Evolutionary conservation across 345 rosid species (phyloP).

Genomic region (Bruguiera parviflora): DNA sequence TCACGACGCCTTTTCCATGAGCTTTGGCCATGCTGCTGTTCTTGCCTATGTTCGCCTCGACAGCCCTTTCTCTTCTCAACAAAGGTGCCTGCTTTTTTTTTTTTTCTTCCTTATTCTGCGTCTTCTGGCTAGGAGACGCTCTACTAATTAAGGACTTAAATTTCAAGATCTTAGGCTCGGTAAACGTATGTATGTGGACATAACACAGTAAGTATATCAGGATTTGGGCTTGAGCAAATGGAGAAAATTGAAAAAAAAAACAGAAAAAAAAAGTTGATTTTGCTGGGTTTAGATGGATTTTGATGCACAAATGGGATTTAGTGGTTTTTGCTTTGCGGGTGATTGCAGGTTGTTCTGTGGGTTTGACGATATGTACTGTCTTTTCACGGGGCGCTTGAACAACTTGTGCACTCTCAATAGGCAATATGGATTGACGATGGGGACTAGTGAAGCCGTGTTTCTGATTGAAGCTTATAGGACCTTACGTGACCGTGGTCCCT

Average conservation of each 20-base stretch:
- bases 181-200: too few relatives aligned
- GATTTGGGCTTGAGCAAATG: too few relatives aligned
- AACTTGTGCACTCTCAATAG: slow-evolving; percentile 50
- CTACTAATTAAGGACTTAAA: background rate
- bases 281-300: too few relatives aligned
- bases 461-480: slow-evolving; percentile 61
- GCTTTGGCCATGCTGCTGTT: slow-evolving; percentile 24
- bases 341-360: slow-evolving; percentile 35
- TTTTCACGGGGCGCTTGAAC: slow-evolving; percentile 57
- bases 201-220: too few relatives aligned
- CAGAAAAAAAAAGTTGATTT: too few relatives aligned
- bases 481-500: slow-evolving; percentile 69
- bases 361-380: slow-evolving; percentile 55
- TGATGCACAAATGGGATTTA: too few relatives aligned
- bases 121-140: too few relatives aligned
- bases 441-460: slow-evolving; percentile 52
- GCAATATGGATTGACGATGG: slow-evolving; percentile 55
- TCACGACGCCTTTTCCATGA: slow-evolving; percentile 15
- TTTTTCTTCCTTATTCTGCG: too few relatives aligned
- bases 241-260: too few relatives aligned
- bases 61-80: slow-evolving; percentile 5
- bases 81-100: slow-evolving; percentile 8
- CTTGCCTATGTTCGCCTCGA: slow-evolving; percentile 24
- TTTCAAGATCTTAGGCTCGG: too few relatives aligned
- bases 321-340: background rate